Evolutionary conservation across 225 moss, liverwort and hornwort genomes (phyloP), one percentile per base, ranked within the genome.

Genomic region (Polytrichum commune): DNA sequence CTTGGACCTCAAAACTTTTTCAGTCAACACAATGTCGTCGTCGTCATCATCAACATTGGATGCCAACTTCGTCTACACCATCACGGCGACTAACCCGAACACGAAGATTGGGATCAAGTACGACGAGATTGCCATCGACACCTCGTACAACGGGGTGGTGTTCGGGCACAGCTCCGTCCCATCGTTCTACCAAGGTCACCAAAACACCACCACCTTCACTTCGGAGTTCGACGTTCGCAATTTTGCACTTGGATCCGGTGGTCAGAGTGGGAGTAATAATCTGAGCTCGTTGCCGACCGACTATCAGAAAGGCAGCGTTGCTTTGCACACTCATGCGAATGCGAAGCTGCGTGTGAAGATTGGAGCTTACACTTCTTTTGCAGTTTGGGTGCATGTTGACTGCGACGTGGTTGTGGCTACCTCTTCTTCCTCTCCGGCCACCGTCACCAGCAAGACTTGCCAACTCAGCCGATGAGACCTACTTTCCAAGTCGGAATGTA

Each of bases 301-400:
- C 8, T 23, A 66, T 26, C 64, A 61, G 8, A 24, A 20, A 1
- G 82, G 54, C 0, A 77, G 68, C 1, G 69, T 95, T 23, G 75
- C 77, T 22, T 4, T 92, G 13, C 66, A 53, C 0, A 78, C 87
- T 1, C 64, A 62, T 0, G 91, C 77, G 68, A 74, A 75, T 19
- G 89, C 90, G 5, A 79, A 84, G 23, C 86, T 86, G 19, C 79
- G 95, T 16, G 66, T 95, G 9, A 86, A 78, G 74, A 29, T 92
- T 8, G 90, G 89, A 3, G 20, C 18, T 0, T 35, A 80, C 65
- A 92, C 88, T 8, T 81, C 87, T 0, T 81, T 81, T 4, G 77
- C 78, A 0, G 65, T 90, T 27, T 74, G 75, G 67, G 90, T 92
- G 5, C 64, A 69, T 0, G 84, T 86, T 4, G 66, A 75, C 28